Conservation (phyloP, 306 rosid species). For the Lathyrus sativus region DNA sequence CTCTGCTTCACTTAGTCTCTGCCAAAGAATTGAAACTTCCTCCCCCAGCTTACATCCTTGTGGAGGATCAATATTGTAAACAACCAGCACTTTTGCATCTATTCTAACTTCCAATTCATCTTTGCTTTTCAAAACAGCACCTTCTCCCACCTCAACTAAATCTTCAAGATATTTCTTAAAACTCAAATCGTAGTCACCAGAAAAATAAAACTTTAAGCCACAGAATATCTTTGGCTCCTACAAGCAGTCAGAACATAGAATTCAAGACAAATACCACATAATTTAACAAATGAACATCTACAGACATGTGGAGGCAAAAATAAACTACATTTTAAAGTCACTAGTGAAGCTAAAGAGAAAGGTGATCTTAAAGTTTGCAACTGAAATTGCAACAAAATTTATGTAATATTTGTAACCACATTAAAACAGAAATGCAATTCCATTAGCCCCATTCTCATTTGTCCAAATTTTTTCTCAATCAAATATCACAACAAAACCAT, state of each 20-base stretch:
- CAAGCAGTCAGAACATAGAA: slow-evolving; percentile 29
- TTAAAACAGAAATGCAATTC: not conserved
- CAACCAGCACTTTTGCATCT: slow-evolving; percentile 50
- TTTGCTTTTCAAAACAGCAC: slow-evolving; percentile 52
- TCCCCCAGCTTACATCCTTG: slow-evolving; percentile 75
- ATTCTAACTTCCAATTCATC: slow-evolving; percentile 51
- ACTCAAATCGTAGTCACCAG: slow-evolving; percentile 62
- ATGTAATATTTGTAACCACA: not conserved
- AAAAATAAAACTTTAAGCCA: slow-evolving; percentile 67
- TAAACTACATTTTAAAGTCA: not conserved
- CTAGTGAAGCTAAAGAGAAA: slow-evolving; percentile 12
- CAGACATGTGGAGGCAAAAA: not conserved
- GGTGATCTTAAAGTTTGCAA: slow-evolving; percentile 11
- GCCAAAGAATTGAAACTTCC: slow-evolving; percentile 83
- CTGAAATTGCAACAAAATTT: slow-evolving; percentile 1
- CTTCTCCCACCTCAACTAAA: slow-evolving; percentile 73
- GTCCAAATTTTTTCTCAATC: not conserved
- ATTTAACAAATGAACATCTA: slow-evolving; percentile 10
- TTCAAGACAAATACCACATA: not conserved
- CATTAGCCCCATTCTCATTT: not conserved
- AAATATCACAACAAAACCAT: not conserved
- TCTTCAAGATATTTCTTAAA: slow-evolving; percentile 70
- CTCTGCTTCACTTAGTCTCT: slow-evolving; percentile 74
- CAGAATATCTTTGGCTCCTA: slow-evolving; percentile 73
- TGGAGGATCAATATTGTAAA: slow-evolving; percentile 84